A percentile compares a stretch with the other conserved stretches of the same genome.
These are phyloP conservation scores for Blastocladiella emersonii DNA, from an alignment of 371 early-diverging fungal genomes.

Conservation along the genomic window DNA sequence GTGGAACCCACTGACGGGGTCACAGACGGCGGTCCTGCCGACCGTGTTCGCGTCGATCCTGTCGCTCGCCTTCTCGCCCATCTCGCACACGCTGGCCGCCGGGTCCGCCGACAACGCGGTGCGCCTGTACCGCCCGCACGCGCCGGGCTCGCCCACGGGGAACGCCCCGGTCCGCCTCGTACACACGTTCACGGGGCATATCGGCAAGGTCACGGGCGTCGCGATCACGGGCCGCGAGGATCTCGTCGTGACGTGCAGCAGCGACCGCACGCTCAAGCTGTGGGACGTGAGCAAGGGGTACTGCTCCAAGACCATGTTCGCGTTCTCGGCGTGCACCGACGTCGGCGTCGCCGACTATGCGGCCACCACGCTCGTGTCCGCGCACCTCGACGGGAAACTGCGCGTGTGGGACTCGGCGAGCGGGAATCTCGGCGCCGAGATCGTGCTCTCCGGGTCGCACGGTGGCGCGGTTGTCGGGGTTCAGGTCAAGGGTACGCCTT, in stretches of 20 bases:
- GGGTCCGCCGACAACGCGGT: background rate
- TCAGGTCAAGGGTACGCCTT: background rate
- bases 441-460: background rate
- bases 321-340: background rate
- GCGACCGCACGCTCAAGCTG: conserved; percentile 70
- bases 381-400: background rate
- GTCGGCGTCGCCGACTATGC: background rate
- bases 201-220: background rate
- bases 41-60: background rate
- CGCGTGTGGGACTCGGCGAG: background rate
- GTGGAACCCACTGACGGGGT: background rate
- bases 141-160: background rate
- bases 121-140: background rate
- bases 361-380: background rate
- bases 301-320: background rate
- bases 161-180: background rate
- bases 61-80: background rate
- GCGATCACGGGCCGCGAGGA: conserved; percentile 16
- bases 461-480: background rate
- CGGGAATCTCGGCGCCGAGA: background rate
- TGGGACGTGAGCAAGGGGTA: conserved; percentile 53
- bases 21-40: background rate
- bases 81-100: background rate
- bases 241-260: conserved; percentile 66
- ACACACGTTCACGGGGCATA: conserved; percentile 5